Evolutionary conservation across 805 yeast species (phyloP).

Genomic region (Candida xyloterini): DNA sequence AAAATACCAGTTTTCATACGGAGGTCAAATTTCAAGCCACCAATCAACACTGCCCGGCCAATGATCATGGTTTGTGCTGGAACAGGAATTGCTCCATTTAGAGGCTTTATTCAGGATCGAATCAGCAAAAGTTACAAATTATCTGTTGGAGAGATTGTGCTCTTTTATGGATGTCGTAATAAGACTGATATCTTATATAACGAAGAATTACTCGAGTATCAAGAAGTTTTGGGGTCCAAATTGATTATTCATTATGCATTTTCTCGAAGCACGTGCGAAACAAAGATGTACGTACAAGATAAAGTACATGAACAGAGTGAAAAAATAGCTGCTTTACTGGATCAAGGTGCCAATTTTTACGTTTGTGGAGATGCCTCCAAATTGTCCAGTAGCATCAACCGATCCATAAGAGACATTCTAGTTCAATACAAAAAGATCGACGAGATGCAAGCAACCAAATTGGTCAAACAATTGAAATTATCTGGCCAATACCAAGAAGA

Average conservation of each 20-base stretch:
- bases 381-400: slow-evolving; percentile 89
- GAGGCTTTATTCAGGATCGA: slow-evolving; percentile 81
- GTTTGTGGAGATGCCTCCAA: slow-evolving; percentile 93
- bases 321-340: slow-evolving; percentile 45
- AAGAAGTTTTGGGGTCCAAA: slow-evolving; percentile 45
- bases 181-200: slow-evolving; percentile 67
- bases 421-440: slow-evolving; percentile 34
- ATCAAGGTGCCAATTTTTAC: slow-evolving; percentile 73
- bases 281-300: slow-evolving; percentile 78
- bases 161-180: slow-evolving; percentile 84
- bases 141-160: slow-evolving; percentile 60
- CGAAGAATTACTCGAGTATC: slow-evolving; percentile 76
- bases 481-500: slow-evolving; percentile 92
- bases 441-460: slow-evolving; percentile 60
- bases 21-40: slow-evolving; percentile 85
- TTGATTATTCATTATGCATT: slow-evolving; percentile 75
- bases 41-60: slow-evolving; percentile 72
- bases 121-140: slow-evolving; percentile 37
- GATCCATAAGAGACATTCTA: slow-evolving; percentile 59
- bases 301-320: slow-evolving; percentile 48
- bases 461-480: slow-evolving; percentile 68
- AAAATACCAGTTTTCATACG: slow-evolving; percentile 82
- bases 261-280: slow-evolving; percentile 54
- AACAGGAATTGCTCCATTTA: slow-evolving; percentile 94
- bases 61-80: slow-evolving; percentile 95